Evolutionary conservation across 2,329 filamentous ascomycete genomes (phyloP), one percentile per base, ranked within the genome.

Genomic region (Beauveria varroae): DNA sequence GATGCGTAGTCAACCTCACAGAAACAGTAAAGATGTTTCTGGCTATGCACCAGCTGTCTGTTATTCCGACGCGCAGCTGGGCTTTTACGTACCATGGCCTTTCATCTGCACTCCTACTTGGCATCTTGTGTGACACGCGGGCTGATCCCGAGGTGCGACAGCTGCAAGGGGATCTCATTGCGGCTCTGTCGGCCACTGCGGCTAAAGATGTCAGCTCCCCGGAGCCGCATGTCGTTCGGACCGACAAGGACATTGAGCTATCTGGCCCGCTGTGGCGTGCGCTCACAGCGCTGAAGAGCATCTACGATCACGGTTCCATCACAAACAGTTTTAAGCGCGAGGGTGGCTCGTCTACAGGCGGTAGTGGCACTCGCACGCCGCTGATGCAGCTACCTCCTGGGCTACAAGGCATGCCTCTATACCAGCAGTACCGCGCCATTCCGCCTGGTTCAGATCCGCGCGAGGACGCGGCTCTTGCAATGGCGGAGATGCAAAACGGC

Each of bases 11-110:
- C 18, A 87, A 86, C 67, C 74, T 88, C 28, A 83, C 83, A 6
- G 84, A 87, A 68, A 87, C 85, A 14, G 85, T 88, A 12, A 80
- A 83, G 46, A 88, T 87, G 85, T 88, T 87, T 68, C 74, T 88
- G 24, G 83, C 85, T 18, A 88, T 88, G 85, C 85, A 88, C 69
- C 85, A 86, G 64, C 74, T 88, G 34, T 87, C 84, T 2, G 82
- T 86, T 9, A 87, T 87, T 52, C 85, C 85, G 1, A 88, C 85
- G 0, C 77, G 85, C 28, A 87, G 83, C 61, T 88, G 85, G 85
- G 85, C 85, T 0, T 87, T 87, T 63, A 88, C 85, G 1, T 87
- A 87, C 62, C 84, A 88, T 66, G 84, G 85, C 1, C 77, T 88
- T 8, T 87, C 85, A 9, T 88, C 85, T 0, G 85, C 85, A 1